These are phyloP conservation scores for Huntiella savannae DNA, from an alignment of 2,329 filamentous ascomycete species.

Conservation along the genomic window DNA sequence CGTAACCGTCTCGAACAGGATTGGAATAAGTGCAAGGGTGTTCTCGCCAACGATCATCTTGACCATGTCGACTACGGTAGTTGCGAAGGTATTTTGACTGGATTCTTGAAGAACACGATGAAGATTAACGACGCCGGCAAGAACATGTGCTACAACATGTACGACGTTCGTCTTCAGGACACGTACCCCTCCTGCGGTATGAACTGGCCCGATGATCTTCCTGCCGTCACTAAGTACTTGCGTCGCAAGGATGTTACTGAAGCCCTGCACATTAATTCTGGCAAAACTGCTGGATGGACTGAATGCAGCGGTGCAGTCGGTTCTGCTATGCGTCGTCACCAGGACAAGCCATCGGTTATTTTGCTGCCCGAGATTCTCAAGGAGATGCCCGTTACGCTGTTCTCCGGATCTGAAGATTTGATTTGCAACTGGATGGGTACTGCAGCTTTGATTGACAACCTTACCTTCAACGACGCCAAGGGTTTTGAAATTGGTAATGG, in stretches of 20 bases:
- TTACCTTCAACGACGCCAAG: constrained; percentile 79
- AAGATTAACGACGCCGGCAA: constrained; percentile 22
- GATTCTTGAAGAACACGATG: constrained; percentile 49
- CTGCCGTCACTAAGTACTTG: constrained; percentile 62
- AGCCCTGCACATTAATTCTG: constrained; percentile 65
- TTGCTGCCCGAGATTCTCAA: constrained; percentile 63
- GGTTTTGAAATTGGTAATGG: constrained; percentile 80
- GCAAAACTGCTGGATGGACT: constrained; percentile 73
- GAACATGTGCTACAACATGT: constrained; percentile 75
- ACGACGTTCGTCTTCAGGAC: constrained; percentile 78
- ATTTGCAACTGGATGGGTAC: constrained; percentile 97
- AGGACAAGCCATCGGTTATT: constrained; percentile 53
- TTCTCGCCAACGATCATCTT: constrained; percentile 27
- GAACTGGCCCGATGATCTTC: constrained; percentile 90
- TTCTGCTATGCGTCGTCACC: constrained; percentile 45
- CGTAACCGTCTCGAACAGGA: constrained; percentile 40
- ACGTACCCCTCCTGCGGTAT: constrained; percentile 72
- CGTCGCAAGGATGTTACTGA: constrained; percentile 57
- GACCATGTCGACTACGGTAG: constrained; percentile 43
- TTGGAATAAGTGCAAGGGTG: constrained; percentile 48
- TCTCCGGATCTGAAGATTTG: constrained; percentile 82
- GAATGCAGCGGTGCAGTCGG: constrained; percentile 76
- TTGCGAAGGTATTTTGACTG: constrained; percentile 62
- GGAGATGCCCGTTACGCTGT: constrained; percentile 63
- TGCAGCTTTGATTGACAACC: constrained; percentile 71